Evolutionary conservation across 2,329 filamentous ascomycete species (phyloP).

Genomic region (Chrysosporium queenslandicum): DNA sequence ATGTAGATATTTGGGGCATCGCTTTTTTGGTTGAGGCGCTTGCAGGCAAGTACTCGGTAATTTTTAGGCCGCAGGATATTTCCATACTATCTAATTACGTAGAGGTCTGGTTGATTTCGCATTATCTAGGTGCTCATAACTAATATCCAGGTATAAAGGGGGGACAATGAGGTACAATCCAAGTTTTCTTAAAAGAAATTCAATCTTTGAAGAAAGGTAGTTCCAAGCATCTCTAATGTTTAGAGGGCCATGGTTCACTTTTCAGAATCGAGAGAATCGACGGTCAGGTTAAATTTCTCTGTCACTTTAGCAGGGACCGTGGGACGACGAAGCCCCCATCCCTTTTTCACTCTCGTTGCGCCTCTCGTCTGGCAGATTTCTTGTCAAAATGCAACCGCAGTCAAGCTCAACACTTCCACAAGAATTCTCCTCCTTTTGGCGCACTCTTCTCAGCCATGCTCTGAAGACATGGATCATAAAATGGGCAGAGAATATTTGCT

Average conservation of each 20-base stretch:
- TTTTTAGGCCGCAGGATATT: background rate
- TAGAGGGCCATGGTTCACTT: no score
- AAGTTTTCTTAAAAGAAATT: no score
- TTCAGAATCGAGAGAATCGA: no score
- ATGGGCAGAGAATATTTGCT: constrained; percentile 33
- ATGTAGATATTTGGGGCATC: background rate
- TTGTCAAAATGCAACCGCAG: background rate
- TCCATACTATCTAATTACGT: no score
- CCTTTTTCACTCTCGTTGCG: background rate
- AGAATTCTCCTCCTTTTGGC: constrained; percentile 15
- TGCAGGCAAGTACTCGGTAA: background rate
- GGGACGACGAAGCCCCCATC: background rate
- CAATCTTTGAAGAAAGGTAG: no score
- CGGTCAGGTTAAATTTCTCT: no score
- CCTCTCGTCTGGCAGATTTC: background rate
- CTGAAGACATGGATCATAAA: constrained; percentile 31
- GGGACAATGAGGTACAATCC: no score
- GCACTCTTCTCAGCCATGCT: constrained; percentile 23
- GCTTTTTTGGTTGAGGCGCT: background rate
- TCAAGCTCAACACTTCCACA: background rate
- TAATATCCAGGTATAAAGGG: no score
- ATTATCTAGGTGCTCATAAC: no score
- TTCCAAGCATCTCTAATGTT: no score
- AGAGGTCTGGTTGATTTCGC: no score
- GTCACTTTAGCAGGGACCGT: background rate